A percentile compares a stretch with the other conserved stretches of the same genome.
phyloP scores from a whole-genome alignment of 1,139 yeast species.

The Eremothecium cymbalariae region DNA sequence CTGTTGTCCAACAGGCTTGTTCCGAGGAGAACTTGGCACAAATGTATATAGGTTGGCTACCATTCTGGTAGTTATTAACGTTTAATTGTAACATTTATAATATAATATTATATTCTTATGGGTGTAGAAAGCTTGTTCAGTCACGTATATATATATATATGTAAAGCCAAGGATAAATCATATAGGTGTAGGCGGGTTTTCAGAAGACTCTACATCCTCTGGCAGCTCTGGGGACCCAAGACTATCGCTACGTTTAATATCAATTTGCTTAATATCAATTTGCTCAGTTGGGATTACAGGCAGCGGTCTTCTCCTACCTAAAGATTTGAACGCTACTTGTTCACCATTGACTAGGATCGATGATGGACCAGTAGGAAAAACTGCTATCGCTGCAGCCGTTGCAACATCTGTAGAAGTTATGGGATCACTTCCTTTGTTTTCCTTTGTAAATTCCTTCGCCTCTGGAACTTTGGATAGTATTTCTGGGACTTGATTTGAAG shows the following conservation, averaged over 20 bases:
- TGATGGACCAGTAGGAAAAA: background rate
- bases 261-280: background rate
- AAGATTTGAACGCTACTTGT: background rate
- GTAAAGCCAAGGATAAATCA: too few relatives aligned
- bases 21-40: slow-evolving; percentile 61
- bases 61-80: slow-evolving; percentile 43
- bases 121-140: too few relatives aligned
- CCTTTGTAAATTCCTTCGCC: background rate
- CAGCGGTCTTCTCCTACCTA: background rate
- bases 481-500: background rate
- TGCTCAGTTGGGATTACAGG: slow-evolving; percentile 1
- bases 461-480: background rate
- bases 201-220: too few relatives aligned
- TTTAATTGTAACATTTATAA: too few relatives aligned
- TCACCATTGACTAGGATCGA: slow-evolving; percentile 1
- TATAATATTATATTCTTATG: too few relatives aligned
- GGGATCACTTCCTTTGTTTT: background rate
- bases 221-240: background rate
- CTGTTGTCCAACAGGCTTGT: slow-evolving; percentile 76
- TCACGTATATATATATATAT: too few relatives aligned
- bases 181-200: too few relatives aligned
- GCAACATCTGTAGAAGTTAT: background rate
- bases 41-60: slow-evolving; percentile 96
- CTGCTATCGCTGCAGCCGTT: background rate
- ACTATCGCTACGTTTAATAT: background rate